Conservation (phyloP, 257 asterid genomes). For the Solanum ossicruentum region DNA sequence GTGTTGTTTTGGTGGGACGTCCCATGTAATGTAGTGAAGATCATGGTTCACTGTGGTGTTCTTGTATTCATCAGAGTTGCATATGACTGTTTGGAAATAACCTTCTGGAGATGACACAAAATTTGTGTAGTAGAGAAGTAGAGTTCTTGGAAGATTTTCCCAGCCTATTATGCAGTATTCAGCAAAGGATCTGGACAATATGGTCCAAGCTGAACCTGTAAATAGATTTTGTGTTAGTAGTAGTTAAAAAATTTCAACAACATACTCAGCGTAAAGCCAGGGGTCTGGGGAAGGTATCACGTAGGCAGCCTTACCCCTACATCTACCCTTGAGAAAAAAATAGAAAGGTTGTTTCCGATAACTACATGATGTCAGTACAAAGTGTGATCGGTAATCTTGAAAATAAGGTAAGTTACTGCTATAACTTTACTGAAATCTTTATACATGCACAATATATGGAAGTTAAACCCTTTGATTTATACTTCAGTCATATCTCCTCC, state of each 20-base stretch:
- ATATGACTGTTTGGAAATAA: slow-evolving; percentile 64
- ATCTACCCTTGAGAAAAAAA: too few species aligned
- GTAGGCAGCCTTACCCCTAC: too few species aligned
- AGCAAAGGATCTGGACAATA: slow-evolving; percentile 65
- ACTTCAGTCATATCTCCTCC: not conserved
- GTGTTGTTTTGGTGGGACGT: slow-evolving; percentile 76
- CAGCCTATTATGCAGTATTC: slow-evolving; percentile 66
- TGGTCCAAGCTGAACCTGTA: slow-evolving; percentile 87
- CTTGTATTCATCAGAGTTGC: slow-evolving; percentile 59
- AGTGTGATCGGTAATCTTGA: not conserved
- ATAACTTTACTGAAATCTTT: not conserved
- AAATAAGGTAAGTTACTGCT: not conserved
- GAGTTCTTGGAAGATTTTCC: slow-evolving; percentile 78
- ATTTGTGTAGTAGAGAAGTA: slow-evolving; percentile 81
- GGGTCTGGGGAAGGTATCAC: not conserved
- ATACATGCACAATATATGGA: not conserved
- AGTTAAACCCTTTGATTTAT: not conserved
- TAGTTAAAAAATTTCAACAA: not conserved
- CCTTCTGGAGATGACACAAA: slow-evolving; percentile 85
- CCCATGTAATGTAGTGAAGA: slow-evolving; percentile 86
- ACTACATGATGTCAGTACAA: not conserved
- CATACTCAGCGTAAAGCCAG: not conserved
- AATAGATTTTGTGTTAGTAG: not conserved
- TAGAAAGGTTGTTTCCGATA: not conserved
- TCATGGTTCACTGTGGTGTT: slow-evolving; percentile 68